Conservation (phyloP, 306 rosid genomes). For the Alnus glutinosa region DNA sequence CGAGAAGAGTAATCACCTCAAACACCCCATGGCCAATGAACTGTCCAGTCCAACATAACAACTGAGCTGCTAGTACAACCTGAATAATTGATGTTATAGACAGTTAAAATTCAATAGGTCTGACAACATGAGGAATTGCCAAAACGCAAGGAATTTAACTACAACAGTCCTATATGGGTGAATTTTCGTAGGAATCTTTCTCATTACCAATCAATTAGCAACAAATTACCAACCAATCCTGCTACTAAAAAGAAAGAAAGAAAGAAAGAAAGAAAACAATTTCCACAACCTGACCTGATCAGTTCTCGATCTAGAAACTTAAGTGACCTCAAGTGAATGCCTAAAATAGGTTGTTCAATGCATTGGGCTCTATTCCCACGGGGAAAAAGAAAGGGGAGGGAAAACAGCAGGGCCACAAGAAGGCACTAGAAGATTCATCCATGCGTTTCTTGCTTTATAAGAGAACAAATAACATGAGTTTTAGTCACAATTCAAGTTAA, state of each 20-base stretch:
- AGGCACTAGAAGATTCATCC: neutral
- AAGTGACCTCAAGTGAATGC: neutral
- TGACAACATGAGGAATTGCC: neutral
- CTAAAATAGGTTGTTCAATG: neutral
- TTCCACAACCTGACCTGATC: neutral
- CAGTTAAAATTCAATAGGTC: constrained; percentile 1
- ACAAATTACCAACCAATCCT: neutral
- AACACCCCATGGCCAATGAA: constrained; percentile 88
- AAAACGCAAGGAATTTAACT: neutral
- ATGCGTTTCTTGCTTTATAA: neutral
- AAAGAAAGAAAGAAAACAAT: neutral
- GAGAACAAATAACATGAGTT: neutral
- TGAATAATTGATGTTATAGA: constrained; percentile 30
- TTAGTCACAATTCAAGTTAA: neutral
- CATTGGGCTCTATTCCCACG: neutral
- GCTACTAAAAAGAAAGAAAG: neutral
- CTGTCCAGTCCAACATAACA: constrained; percentile 86
- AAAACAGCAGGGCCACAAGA: neutral
- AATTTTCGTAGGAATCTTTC: neutral
- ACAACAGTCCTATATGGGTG: neutral
- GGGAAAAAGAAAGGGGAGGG: neutral
- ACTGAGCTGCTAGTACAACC: constrained; percentile 75
- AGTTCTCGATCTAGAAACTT: neutral
- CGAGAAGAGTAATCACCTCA: constrained; percentile 56
- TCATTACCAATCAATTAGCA: neutral